A percentile compares a stretch with the other conserved stretches of the same genome.
Evolutionary conservation across 1,284 basidiomycete genomes (phyloP).

Genomic region (Wolfiporia cocos): DNA sequence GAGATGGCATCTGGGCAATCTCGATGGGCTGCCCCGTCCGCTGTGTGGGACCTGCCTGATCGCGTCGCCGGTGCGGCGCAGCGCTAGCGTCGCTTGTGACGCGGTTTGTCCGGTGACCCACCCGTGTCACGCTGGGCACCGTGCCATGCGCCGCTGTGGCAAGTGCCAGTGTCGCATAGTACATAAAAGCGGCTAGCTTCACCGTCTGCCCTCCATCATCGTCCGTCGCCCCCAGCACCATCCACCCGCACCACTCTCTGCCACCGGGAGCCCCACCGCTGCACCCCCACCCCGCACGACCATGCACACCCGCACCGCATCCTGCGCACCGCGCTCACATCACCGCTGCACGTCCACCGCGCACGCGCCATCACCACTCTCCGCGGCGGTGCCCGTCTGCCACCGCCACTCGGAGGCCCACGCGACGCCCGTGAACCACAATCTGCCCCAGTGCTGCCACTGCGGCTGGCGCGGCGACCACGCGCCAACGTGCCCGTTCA

Average conservation of each 20-base stretch:
- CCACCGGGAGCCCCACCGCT: conserved; percentile 6
- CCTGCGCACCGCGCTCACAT: conserved; percentile 13
- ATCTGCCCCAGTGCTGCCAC: conserved; percentile 69
- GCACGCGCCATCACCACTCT: conserved; percentile 2
- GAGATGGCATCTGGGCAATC: no score
- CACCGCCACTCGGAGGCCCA: conserved; percentile 11
- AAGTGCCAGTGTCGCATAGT: no score
- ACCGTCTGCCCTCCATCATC: no score
- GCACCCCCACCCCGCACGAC: conserved; percentile 8
- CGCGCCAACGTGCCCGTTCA: conserved; percentile 64
- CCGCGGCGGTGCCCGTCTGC: conserved; percentile 13
- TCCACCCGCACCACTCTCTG: conserved; percentile 1
- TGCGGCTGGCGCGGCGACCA: conserved; percentile 67
- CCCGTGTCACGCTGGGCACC: no score
- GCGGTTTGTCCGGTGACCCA: no score
- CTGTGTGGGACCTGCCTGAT: no score
- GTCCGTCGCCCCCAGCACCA: no score
- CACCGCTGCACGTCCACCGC: conserved; percentile 10
- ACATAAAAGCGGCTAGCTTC: no score
- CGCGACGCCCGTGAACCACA: conserved; percentile 24
- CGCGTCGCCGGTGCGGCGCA: no score
- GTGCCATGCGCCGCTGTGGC: no score
- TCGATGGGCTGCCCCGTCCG: no score
- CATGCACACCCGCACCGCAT: conserved; percentile 16
- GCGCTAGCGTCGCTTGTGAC: no score